Evolutionary conservation across 495 filamentous ascomycete genomes (phyloP), one percentile per base, ranked within the genome.

Genomic region (Bathelium albidoporum): DNA sequence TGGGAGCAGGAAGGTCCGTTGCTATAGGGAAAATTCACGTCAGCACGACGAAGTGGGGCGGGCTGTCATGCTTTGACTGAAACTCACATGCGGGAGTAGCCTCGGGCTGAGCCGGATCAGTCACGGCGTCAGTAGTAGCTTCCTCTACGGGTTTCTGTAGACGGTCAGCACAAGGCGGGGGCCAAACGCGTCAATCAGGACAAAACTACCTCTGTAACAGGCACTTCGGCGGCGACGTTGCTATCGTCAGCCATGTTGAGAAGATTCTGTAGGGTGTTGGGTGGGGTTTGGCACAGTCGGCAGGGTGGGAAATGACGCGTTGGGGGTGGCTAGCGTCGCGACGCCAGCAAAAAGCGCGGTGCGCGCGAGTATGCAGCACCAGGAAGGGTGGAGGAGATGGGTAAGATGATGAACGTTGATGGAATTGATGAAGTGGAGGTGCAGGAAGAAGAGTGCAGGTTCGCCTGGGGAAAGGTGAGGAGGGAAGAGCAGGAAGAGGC

Each of bases 401-500:
- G 26, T 5, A 9, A 24, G 16, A 26, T 55, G 49, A 55, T 55
- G 49, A 11, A 29, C 26, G 49, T 55, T 55, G 49, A 55, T 55
- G 49, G 24, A 55, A 55, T 55, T 55, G 49, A 55, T 55, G 49
- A 26, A 11, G 49, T 26, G 49, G 49, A 55, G 49, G 24, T 28
- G 24, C 49, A 12, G 20, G 9, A 29, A 24, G 49, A 55, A 55
- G 49, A 55, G 26, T 55, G 49, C 9, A 28, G 49, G 22, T 55
- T n/a, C 26, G 24, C 49, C 29, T 28, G 24, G 5, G 49, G 24
- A 55, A 29, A 55, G 49, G 49, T 55, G 49, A 55, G 49, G 49
- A 55, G 49, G 49, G 49, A 55, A 29, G 49, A 55, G 49, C 49
- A 55, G 49, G 49, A 55, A 55, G 49, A 55, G 49, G 49, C 49